phyloP scores from a whole-genome alignment of 2,329 filamentous ascomycete species.

The Aschersonia sp. region DNA sequence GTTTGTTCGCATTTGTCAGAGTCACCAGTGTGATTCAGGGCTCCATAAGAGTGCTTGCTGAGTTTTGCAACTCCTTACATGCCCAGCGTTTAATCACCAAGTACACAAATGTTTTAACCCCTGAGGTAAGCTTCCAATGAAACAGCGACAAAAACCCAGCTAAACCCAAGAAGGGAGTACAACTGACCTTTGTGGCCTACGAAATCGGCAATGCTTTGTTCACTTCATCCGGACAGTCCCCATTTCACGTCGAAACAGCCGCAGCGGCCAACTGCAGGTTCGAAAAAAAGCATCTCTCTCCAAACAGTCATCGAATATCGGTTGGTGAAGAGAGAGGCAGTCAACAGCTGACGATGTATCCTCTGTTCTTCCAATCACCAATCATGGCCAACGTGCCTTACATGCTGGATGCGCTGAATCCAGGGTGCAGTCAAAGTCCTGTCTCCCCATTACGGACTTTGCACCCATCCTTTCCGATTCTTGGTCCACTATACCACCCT shows the following conservation, averaged over 20 bases:
- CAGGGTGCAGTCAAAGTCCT: slow-evolving; percentile 5
- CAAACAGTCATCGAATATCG: slow-evolving; percentile 2
- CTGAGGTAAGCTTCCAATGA: slow-evolving; percentile 10
- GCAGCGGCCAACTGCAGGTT: slow-evolving; percentile 3
- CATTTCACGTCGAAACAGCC: neutral
- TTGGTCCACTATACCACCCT: slow-evolving; percentile 15
- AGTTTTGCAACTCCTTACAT: slow-evolving; percentile 35
- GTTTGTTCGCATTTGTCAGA: slow-evolving; percentile 36
- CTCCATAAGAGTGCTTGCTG: slow-evolving; percentile 31
- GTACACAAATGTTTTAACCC: slow-evolving; percentile 12
- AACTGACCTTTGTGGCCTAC: slow-evolving; percentile 10
- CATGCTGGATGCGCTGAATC: slow-evolving; percentile 12
- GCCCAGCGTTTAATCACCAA: slow-evolving; percentile 25
- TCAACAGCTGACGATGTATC: slow-evolving; percentile 16
- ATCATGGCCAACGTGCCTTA: slow-evolving; percentile 14
- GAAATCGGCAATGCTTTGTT: slow-evolving; percentile 1
- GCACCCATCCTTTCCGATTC: slow-evolving; percentile 15
- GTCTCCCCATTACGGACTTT: slow-evolving; percentile 14
- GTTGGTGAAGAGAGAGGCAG: slow-evolving; percentile 9
- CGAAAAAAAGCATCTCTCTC: slow-evolving; percentile 2
- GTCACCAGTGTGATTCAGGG: slow-evolving; percentile 24
- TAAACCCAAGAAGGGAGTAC: slow-evolving; percentile 9
- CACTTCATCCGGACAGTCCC: slow-evolving; percentile 7
- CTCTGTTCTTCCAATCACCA: slow-evolving; percentile 17
- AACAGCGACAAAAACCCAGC: neutral